Base-by-base conservation (phyloP, 805 yeast genomes). In the Suhomyces pyralidae region DNA sequence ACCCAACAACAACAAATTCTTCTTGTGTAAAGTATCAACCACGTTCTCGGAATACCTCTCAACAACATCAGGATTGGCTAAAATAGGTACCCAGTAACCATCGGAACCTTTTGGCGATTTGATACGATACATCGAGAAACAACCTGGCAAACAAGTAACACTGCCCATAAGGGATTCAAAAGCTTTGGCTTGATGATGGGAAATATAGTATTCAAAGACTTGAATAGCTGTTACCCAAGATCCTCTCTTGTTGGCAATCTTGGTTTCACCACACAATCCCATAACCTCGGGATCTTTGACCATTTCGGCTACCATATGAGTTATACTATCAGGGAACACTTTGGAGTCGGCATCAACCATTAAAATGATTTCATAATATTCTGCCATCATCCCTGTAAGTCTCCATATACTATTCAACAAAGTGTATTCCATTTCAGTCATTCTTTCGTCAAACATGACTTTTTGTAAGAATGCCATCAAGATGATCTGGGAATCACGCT, bases 331-430 rank as follows among this genome's bases (percentile, higher is more conserved):
- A 0, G 96, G 96, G 67, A 78, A 89, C 2, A 91, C 90, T 64
- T 83, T 83, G 0, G 97, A 90, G 71, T 91, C 97, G 3, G 97
- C 97, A 73, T 91, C 97, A 32, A 91, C 97, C 96, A 91, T 91
- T 30, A 92, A 71, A 40, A 88, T 85, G 38, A 86, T 74, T 65
- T 91, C 97, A 68, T 90, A 91, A 65, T 81, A 79, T 49, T 84
- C 90, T 0, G 96, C 84, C 83, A 90, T 86, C 43, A 91, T 72
- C 1, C 97, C 97, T 0, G 97, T 90, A 7, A 90, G 76, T 60
- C 82, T 80, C 90, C 96, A 89, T 22, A 92, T 86, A 43, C 81
- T 81, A 51, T 79, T 79, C 64, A 90, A 71, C 58, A 91, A 77
- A 64, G 88, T 94, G 62, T 81, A 90, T 60, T 92, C 97, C 53